Evolutionary conservation across 345 rosid species (phyloP).

Genomic region (Passiflora organensis): DNA sequence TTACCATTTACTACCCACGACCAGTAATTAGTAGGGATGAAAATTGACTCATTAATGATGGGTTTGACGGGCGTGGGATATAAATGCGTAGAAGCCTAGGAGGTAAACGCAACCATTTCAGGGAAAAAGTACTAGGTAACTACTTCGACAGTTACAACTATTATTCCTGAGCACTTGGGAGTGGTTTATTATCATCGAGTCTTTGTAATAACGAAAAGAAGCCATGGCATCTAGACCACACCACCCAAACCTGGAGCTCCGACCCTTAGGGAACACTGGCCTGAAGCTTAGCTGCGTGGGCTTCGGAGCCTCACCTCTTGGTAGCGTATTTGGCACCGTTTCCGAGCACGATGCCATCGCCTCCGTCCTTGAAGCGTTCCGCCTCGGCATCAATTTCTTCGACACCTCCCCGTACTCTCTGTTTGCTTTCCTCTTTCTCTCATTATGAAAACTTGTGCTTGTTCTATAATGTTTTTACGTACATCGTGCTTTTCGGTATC

Average conservation of each 20-base stretch:
- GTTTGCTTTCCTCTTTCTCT: neutral
- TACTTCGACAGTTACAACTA: no score
- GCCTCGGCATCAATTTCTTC: constrained; percentile 87
- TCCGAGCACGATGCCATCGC: constrained; percentile 73
- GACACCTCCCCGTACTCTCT: constrained; percentile 85
- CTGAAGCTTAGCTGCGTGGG: constrained; percentile 57
- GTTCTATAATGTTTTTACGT: neutral
- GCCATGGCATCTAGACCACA: constrained; percentile 11
- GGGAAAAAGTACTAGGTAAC: no score
- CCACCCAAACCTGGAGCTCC: constrained; percentile 11
- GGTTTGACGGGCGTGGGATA: no score
- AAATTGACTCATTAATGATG: no score
- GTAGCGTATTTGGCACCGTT: constrained; percentile 78
- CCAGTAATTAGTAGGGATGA: no score
- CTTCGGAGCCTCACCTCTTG: constrained; percentile 91
- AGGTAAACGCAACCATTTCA: no score
- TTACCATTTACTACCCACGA: no score
- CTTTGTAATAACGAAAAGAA: no score
- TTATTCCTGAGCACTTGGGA: no score
- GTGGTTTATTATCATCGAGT: no score
- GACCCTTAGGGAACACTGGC: constrained; percentile 16
- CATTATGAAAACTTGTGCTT: no score
- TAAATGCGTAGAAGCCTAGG: no score
- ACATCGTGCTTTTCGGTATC: neutral
- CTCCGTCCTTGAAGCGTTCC: constrained; percentile 74